Evolutionary conservation across 2,329 filamentous ascomycete species (phyloP).

Genomic region (Alternaria brassicae): DNA sequence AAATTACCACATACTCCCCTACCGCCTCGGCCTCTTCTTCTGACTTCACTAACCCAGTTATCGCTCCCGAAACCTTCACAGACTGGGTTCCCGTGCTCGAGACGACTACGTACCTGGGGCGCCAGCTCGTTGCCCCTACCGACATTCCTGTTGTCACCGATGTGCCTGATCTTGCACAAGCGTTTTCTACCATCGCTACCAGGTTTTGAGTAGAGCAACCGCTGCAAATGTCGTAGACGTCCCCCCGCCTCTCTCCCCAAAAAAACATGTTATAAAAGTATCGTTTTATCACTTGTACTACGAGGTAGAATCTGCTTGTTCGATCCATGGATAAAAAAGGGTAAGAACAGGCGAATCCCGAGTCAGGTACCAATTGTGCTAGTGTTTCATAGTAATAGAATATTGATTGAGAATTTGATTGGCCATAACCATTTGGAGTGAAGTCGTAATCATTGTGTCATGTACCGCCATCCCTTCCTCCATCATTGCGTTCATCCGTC

Average conservation of each 20-base stretch:
- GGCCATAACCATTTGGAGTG: background rate
- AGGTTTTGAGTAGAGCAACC: background rate
- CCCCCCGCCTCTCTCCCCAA: too few relatives aligned
- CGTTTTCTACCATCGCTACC: background rate
- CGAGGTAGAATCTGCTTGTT: background rate
- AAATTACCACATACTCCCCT: background rate
- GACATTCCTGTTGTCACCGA: background rate
- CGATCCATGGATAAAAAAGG: too few relatives aligned
- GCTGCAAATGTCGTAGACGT: background rate
- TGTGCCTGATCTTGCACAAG: background rate
- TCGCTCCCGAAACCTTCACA: background rate
- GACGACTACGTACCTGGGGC: background rate
- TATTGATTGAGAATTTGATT: background rate
- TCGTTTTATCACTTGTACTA: background rate
- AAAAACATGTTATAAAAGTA: too few relatives aligned
- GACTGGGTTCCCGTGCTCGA: background rate
- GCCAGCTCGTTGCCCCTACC: background rate
- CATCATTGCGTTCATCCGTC: constrained; percentile 35
- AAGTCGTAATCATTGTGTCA: background rate
- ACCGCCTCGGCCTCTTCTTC: background rate
- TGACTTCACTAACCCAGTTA: background rate
- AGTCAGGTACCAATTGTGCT: background rate
- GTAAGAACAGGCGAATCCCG: background rate
- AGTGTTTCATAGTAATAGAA: background rate
- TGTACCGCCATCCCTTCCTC: constrained; percentile 35